These are phyloP conservation scores for Populus trichocarpa DNA, from an alignment of 441 rosid species.

Conservation along the genomic window DNA sequence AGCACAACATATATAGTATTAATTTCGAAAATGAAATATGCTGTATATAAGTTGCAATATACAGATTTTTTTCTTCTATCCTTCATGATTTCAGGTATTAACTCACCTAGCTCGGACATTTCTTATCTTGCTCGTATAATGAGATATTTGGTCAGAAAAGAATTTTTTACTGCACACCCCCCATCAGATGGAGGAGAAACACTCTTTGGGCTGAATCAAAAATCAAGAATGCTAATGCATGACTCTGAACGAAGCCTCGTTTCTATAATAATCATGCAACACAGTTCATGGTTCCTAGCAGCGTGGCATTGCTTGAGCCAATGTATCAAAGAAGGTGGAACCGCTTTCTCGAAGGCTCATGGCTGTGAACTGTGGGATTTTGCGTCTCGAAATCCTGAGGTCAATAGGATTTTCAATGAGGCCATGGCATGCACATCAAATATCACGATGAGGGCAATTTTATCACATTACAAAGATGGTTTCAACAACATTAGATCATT, in stretches of 20 bases:
- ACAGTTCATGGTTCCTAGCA: slow-evolving; percentile 12
- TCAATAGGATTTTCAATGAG: slow-evolving; percentile 31
- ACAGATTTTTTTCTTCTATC: too few relatives aligned
- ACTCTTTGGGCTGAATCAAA: slow-evolving; percentile 22
- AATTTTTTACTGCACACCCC: slow-evolving; percentile 25
- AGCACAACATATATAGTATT: too few relatives aligned
- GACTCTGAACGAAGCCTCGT: slow-evolving; percentile 25
- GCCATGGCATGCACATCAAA: slow-evolving; percentile 30
- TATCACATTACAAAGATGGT: slow-evolving; percentile 26
- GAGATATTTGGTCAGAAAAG: slow-evolving; percentile 32
- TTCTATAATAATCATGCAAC: slow-evolving; percentile 24
- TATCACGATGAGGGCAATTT: slow-evolving; percentile 13
- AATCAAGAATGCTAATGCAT: slow-evolving; percentile 33
- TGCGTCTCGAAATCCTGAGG: slow-evolving; percentile 22
- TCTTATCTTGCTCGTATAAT: slow-evolving; percentile 32
- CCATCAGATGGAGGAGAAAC: slow-evolving; percentile 21
- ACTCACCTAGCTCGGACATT: slow-evolving; percentile 21
- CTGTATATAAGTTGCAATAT: too few relatives aligned
- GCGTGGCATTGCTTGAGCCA: slow-evolving; percentile 33
- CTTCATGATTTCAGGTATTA: slow-evolving; percentile 1
- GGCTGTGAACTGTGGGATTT: slow-evolving; percentile 39
- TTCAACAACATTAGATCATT: slow-evolving; percentile 19
- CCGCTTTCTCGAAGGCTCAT: slow-evolving; percentile 36
- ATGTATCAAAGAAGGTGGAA: slow-evolving; percentile 38
- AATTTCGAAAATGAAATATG: too few relatives aligned